Conservation (phyloP, 495 filamentous ascomycete species). For the Astrocystis sublimbata region DNA sequence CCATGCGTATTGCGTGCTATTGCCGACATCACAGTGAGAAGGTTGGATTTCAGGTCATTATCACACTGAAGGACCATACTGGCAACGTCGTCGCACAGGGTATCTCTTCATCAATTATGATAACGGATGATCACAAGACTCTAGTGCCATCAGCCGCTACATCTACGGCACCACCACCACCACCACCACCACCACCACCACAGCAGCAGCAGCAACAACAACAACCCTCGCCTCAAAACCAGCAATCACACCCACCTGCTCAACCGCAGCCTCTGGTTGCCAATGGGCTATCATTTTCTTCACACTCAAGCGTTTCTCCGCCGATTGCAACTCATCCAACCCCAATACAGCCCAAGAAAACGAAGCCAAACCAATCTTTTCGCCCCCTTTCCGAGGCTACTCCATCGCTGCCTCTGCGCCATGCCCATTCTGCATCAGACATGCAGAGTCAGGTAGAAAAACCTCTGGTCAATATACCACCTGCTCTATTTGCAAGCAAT, state of each 20-base stretch:
- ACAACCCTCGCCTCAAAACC: slow-evolving; percentile 28
- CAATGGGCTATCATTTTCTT: slow-evolving; percentile 23
- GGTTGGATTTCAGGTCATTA: slow-evolving; percentile 88
- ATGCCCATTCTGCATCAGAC: slow-evolving; percentile 19
- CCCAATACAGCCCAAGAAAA: slow-evolving; percentile 2
- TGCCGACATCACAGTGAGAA: slow-evolving; percentile 94
- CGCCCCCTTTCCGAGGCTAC: slow-evolving; percentile 1
- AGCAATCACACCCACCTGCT: no score
- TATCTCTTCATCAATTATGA: slow-evolving; percentile 86
- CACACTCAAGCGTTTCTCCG: slow-evolving; percentile 21
- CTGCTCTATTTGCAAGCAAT: slow-evolving; percentile 19
- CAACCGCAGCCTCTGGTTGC: slow-evolving; percentile 21
- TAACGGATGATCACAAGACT: slow-evolving; percentile 96
- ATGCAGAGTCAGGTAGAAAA: slow-evolving; percentile 23
- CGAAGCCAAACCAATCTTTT: slow-evolving; percentile 4
- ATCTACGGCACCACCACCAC: slow-evolving; percentile 20
- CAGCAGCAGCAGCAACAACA: slow-evolving; percentile 1
- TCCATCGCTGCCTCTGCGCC: slow-evolving; percentile 12
- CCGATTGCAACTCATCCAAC: background rate
- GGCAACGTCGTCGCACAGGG: slow-evolving; percentile 76
- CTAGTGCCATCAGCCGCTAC: slow-evolving; percentile 44
- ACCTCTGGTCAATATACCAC: slow-evolving; percentile 21
- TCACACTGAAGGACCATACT: slow-evolving; percentile 81
- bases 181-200: background rate
- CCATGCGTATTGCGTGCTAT: slow-evolving; percentile 97